phyloP scores from a whole-genome alignment of 768 basidiomycete genomes.

The Chiua virens region DNA sequence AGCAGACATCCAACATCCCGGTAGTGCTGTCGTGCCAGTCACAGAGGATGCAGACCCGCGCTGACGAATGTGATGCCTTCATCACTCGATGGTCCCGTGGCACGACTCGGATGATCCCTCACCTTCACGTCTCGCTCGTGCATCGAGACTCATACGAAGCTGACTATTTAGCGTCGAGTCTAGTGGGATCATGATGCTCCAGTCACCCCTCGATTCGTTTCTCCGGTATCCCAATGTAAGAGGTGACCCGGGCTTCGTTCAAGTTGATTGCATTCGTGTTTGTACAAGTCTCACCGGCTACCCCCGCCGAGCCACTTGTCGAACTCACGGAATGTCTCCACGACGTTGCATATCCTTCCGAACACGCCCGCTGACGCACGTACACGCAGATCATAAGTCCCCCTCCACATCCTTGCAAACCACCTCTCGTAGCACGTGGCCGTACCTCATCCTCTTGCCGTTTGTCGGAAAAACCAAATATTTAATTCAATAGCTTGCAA shows the following conservation, averaged over 20 bases:
- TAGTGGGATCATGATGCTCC: slow-evolving; percentile 54
- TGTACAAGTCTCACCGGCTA: neutral
- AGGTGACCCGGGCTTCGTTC: slow-evolving; percentile 55
- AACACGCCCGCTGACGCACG: too few species aligned
- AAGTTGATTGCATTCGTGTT: slow-evolving; percentile 57
- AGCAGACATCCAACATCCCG: slow-evolving; percentile 55
- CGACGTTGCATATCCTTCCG: too few species aligned
- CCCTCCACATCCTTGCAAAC: too few species aligned
- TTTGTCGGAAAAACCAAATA: too few species aligned
- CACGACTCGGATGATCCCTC: slow-evolving; percentile 43
- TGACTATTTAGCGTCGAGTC: slow-evolving; percentile 84
- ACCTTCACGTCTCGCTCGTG: slow-evolving; percentile 2
- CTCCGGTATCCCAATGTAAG: slow-evolving; percentile 83
- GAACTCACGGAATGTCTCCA: too few species aligned
- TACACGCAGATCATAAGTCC: too few species aligned
- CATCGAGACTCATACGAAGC: slow-evolving; percentile 76
- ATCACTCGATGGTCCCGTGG: slow-evolving; percentile 71
- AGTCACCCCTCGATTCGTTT: slow-evolving; percentile 69
- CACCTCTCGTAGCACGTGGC: too few species aligned
- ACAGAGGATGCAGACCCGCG: slow-evolving; percentile 43
- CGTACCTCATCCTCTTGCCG: too few species aligned
- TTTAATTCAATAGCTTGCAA: too few species aligned
- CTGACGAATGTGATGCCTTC: slow-evolving; percentile 66
- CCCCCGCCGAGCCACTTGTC: too few species aligned
- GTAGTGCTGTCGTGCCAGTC: slow-evolving; percentile 54